A percentile compares a stretch with the other conserved stretches of the same genome.
Evolutionary conservation across 2,329 filamentous ascomycete genomes (phyloP).

Genomic region (Cladosporium sp.): DNA sequence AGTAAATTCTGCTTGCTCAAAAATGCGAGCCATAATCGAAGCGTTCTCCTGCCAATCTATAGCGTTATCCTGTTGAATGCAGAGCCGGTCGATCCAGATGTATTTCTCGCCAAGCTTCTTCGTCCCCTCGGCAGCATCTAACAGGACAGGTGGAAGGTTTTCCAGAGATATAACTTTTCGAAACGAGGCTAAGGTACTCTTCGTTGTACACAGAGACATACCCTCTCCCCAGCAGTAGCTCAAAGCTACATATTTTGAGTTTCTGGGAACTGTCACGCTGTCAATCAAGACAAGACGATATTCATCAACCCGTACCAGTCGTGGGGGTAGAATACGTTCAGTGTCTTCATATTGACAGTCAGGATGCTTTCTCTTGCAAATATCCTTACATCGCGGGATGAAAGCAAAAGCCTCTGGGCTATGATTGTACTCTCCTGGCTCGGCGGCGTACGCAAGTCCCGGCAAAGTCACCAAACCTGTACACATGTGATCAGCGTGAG

Average conservation of each 20-base stretch:
- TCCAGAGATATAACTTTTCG: not conserved
- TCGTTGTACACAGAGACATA: not conserved
- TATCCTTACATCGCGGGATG: not conserved
- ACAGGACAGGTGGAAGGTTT: too few species aligned
- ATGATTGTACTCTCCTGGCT: not conserved
- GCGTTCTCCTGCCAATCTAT: too few species aligned
- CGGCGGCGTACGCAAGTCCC: not conserved
- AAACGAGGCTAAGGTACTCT: not conserved
- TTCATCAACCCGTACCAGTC: not conserved
- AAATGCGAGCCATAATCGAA: too few species aligned
- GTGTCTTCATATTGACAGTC: not conserved
- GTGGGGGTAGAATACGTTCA: not conserved
- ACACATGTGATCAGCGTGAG: not conserved
- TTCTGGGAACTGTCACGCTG: not conserved
- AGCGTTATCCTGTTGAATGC: too few species aligned
- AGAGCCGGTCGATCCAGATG: too few species aligned
- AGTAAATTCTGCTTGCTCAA: too few species aligned
- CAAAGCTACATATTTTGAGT: not conserved
- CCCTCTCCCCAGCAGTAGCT: not conserved
- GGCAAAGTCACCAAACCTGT: not conserved
- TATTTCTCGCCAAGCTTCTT: too few species aligned
- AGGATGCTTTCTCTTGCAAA: not conserved
- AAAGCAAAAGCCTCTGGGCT: not conserved
- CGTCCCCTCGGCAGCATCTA: too few species aligned
- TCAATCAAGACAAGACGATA: not conserved